Conservation (phyloP, 129 eudicot species). For the Escallonia rubra region DNA sequence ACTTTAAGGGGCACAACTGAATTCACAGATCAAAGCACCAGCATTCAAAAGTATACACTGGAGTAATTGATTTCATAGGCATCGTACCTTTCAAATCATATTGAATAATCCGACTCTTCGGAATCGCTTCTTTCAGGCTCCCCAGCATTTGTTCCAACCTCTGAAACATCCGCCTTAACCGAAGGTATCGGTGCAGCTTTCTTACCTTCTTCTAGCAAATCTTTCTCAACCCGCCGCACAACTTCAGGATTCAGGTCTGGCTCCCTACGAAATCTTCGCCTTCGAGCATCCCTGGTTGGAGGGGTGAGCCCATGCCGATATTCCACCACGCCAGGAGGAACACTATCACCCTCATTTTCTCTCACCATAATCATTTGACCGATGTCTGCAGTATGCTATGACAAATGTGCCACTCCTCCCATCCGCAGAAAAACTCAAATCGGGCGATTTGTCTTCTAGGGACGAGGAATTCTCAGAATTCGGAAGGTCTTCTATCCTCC, state of each 20-base stretch:
- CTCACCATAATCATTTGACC: slow-evolving; percentile 72
- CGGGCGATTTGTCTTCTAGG: slow-evolving; percentile 62
- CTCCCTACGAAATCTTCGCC: slow-evolving; percentile 88
- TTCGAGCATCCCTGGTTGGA: slow-evolving; percentile 89
- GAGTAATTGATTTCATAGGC: too few relatives aligned
- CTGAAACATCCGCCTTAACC: slow-evolving; percentile 46
- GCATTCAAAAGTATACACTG: too few relatives aligned
- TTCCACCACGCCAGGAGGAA: slow-evolving; percentile 65
- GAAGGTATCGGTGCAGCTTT: slow-evolving; percentile 38
- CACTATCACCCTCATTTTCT: slow-evolving; percentile 53
- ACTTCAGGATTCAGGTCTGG: slow-evolving; percentile 50
- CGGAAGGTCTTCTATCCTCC: slow-evolving; percentile 63
- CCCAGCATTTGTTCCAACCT: slow-evolving; percentile 38
- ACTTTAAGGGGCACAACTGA: too few relatives aligned
- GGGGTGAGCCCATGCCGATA: slow-evolving; percentile 87
- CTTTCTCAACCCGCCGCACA: too few relatives aligned
- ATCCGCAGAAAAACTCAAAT: slow-evolving; percentile 71
- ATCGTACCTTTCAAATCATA: slow-evolving; percentile 11
- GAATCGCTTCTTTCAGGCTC: slow-evolving; percentile 73
- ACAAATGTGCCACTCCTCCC: slow-evolving; percentile 74
- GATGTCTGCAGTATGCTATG: slow-evolving; percentile 71
- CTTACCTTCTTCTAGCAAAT: slow-evolving; percentile 10
- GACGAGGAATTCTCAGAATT: slow-evolving; percentile 42
- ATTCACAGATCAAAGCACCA: too few relatives aligned
- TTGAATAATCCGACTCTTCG: slow-evolving; percentile 71